Conservation (phyloP, 1,284 basidiomycete species). For the Naganishia liquefaciens region DNA sequence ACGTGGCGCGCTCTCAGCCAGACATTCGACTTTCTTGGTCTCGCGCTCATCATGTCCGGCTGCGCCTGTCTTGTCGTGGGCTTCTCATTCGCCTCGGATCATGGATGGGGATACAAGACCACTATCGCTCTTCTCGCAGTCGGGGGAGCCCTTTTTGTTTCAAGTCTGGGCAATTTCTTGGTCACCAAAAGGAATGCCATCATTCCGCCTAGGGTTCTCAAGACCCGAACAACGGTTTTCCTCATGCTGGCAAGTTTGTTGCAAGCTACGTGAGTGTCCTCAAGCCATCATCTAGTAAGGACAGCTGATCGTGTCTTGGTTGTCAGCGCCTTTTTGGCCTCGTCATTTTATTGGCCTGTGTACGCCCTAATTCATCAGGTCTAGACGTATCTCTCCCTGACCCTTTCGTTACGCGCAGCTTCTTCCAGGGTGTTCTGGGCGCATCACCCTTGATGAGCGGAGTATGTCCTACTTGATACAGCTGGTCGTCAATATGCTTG, state of each 20-base stretch:
- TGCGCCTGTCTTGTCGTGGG: conserved; percentile 77
- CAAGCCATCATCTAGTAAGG: background rate
- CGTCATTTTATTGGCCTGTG: conserved; percentile 42
- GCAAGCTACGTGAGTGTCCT: conserved; percentile 37
- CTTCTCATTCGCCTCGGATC: conserved; percentile 58
- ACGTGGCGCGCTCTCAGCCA: conserved; percentile 37
- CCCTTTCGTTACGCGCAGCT: conserved; percentile 10
- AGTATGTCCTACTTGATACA: conserved; percentile 1
- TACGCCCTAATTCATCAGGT: conserved; percentile 45
- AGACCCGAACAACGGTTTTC: conserved; percentile 47
- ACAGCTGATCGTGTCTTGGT: background rate
- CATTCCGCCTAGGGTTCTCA: conserved; percentile 55
- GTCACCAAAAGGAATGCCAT: conserved; percentile 74
- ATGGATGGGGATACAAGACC: conserved; percentile 53
- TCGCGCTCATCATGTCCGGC: conserved; percentile 66
- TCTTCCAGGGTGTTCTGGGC: conserved; percentile 27
- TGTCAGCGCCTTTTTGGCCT: conserved; percentile 37
- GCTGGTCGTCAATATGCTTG: background rate
- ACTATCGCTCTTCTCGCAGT: conserved; percentile 74
- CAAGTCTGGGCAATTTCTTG: conserved; percentile 65
- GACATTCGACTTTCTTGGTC: conserved; percentile 51
- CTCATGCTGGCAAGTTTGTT: conserved; percentile 45
- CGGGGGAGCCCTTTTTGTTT: conserved; percentile 64
- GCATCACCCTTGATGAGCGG: conserved; percentile 27
- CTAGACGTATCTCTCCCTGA: background rate